Conservation (phyloP, 2,329 filamentous ascomycete genomes). For the Paraphaeosphaeria minitans region DNA sequence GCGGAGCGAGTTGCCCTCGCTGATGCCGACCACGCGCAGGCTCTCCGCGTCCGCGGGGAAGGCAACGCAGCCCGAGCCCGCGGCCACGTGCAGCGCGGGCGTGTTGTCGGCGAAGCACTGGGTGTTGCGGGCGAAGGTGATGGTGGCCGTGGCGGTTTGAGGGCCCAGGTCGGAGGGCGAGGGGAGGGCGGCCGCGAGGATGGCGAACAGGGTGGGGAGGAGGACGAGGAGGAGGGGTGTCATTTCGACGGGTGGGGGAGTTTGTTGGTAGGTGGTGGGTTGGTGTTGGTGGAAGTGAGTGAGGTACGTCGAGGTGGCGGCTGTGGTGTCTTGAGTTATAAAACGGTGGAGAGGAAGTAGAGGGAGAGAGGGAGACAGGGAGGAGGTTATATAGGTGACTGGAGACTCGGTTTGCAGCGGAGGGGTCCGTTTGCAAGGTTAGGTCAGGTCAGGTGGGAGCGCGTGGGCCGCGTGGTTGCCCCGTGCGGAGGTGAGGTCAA, state of each 20-base stretch:
- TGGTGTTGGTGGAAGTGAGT: not conserved
- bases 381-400: not conserved
- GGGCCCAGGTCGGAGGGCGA: not conserved
- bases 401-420: not conserved
- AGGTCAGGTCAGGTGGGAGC: not conserved
- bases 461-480: not conserved
- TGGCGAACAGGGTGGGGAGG: not conserved
- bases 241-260: conserved; percentile 1
- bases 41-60: not conserved
- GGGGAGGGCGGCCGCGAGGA: conserved; percentile 1
- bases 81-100: not conserved
- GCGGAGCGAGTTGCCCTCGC: not conserved
- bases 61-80: not conserved
- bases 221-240: conserved; percentile 1
- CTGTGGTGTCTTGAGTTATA: not conserved
- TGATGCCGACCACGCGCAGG: conserved; percentile 1
- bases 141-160: not conserved
- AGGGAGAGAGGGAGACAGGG: not conserved
- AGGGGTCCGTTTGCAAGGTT: not conserved
- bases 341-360: not conserved
- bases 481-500: not conserved
- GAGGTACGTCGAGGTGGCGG: not conserved
- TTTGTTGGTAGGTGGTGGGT: not conserved
- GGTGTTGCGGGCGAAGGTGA: not conserved
- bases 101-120: not conserved